phyloP scores from a whole-genome alignment of 495 filamentous ascomycete species.

The Lasiosphaeriaceae sp. region DNA sequence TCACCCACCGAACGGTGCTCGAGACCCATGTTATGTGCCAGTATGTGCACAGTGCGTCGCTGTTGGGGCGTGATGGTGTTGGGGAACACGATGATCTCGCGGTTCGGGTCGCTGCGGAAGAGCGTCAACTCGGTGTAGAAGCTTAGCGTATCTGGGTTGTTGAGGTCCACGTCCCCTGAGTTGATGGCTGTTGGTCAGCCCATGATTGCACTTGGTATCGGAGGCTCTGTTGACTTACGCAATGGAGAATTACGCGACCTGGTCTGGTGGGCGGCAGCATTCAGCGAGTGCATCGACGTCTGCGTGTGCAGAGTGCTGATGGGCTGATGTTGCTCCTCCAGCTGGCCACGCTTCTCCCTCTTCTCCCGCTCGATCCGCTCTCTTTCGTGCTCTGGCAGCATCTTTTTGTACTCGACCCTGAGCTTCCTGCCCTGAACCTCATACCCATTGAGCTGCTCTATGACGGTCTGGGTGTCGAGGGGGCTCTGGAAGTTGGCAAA shows the following conservation, averaged over 20 bases:
- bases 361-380: slow-evolving; percentile 97
- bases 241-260: slow-evolving; percentile 36
- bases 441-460: slow-evolving; percentile 87
- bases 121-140: slow-evolving; percentile 87
- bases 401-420: slow-evolving; percentile 98
- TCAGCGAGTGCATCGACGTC: slow-evolving; percentile 77
- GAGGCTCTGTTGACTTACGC: slow-evolving; percentile 21
- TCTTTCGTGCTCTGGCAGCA: slow-evolving; percentile 89
- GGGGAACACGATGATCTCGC: slow-evolving; percentile 82
- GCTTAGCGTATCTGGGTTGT: slow-evolving; percentile 79
- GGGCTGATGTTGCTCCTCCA: slow-evolving; percentile 89
- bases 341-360: slow-evolving; percentile 89
- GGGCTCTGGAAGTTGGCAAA: slow-evolving; percentile 98
- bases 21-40: slow-evolving; percentile 92
- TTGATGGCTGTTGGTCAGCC: slow-evolving; percentile 15
- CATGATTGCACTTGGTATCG: slow-evolving; percentile 24
- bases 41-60: slow-evolving; percentile 83
- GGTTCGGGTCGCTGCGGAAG: slow-evolving; percentile 73
- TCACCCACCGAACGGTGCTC: slow-evolving; percentile 84
- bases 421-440: slow-evolving; percentile 92
- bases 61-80: slow-evolving; percentile 73
- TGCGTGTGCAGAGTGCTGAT: slow-evolving; percentile 69
- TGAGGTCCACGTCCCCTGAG: slow-evolving; percentile 74
- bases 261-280: slow-evolving; percentile 49
- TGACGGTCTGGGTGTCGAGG: slow-evolving; percentile 87